Base-by-base conservation (phyloP, 768 basidiomycete genomes). In the Termitomyces sp. region DNA sequence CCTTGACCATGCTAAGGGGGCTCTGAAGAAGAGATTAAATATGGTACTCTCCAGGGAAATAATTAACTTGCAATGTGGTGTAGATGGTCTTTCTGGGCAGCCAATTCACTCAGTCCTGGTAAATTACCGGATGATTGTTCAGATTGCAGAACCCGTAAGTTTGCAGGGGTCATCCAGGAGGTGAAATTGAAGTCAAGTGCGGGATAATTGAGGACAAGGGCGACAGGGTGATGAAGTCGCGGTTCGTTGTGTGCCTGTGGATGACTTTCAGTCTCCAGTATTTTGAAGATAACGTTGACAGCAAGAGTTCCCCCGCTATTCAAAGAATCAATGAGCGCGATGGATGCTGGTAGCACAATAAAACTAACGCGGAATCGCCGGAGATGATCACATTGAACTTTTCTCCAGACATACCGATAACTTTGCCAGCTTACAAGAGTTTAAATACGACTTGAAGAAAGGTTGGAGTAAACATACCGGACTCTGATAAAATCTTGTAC, bases 161-260 rank as follows among this genome's bases (percentile, higher is more conserved):
- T 85, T 18, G 81, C 81, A 9, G 85, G 84, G 0, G 89, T 81
- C 92, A 94, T 94, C 96, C 96, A 98, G 20, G 94, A 96, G 0
- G 93, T 94, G 64, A 96, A 98, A 68, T 98, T 98, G 75, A 99
- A 98, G 69, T 98, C 95, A 42, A 98, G 80, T 23, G 89, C 90
- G 0, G 95, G 84, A 69, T 98, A 99, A 60, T 85, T 92, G 51
- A 96, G 81, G 27, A 97, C 85, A 54, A 98, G 76, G 1, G 90
- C 89, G 36, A 88, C 72, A 1, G 97, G 97, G 16, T 81, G 76
- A 1, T 86, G 89, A 31, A 96, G 75, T 20, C 67, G 57, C 35
- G 65, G 54, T 50, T 68, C 73, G 15, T 68, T 72, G 57, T 63
- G 66, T 63, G 64, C 60, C 39, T 60, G 57, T 12, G 70, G 66